Percentiles rank a stretch among this genome's conserved stretches.
These are phyloP conservation scores for Lagenidium giganteum DNA, from an alignment of 352 stramenopile species.

Conservation along the genomic window DNA sequence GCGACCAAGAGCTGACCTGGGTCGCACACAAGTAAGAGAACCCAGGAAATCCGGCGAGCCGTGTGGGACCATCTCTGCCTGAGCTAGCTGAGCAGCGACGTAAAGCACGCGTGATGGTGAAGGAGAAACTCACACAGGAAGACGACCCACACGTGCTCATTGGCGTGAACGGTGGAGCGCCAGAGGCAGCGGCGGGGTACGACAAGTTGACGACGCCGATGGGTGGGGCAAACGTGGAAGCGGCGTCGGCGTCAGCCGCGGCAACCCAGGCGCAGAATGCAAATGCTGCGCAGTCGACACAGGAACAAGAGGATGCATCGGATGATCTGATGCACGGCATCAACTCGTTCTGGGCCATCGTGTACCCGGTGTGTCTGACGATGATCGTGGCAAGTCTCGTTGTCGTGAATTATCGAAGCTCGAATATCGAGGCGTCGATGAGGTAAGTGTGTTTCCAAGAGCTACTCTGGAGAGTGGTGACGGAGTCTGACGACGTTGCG, in stretches of 20 bases:
- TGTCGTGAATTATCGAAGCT: conserved; percentile 81
- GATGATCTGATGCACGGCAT: conserved; percentile 83
- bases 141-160: conserved; percentile 21
- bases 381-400: conserved; percentile 76
- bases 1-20: no score
- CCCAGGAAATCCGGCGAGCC: no score
- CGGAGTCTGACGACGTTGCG: background rate
- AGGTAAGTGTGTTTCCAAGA: conserved; percentile 25
- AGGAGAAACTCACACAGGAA: conserved; percentile 10
- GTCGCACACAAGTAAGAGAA: no score
- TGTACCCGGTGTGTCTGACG: conserved; percentile 76
- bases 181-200: conserved; percentile 23
- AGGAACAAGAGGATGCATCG: conserved; percentile 26
- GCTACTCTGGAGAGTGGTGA: background rate
- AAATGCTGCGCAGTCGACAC: background rate
- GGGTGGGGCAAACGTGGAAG: conserved; percentile 4
- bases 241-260: conserved; percentile 4
- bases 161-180: conserved; percentile 26
- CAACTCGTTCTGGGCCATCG: conserved; percentile 85
- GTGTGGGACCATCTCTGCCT: no score
- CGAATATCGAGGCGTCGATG: conserved; percentile 74
- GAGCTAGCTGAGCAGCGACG: no score
- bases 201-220: conserved; percentile 63
- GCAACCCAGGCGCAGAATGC: conserved; percentile 1
- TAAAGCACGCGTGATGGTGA: no score